Evolutionary conservation across 2,329 filamentous ascomycete species (phyloP), one percentile per base, ranked within the genome.

Genomic region (Ophiosphaerella narmari): DNA sequence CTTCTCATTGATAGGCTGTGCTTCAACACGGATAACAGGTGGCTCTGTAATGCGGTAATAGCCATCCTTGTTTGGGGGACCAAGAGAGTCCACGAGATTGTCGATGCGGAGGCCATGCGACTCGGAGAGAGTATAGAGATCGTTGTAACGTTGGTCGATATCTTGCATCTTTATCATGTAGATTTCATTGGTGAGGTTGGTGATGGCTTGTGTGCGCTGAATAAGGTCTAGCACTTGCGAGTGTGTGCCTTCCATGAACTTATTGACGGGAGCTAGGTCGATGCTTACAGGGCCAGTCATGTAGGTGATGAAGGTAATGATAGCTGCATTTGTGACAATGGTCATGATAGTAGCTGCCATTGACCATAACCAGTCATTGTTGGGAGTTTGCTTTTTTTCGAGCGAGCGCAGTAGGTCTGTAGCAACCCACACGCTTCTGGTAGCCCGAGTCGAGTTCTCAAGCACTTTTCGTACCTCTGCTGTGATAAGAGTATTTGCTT

Each of bases 31-130:
- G 26, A 8, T 11, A 3, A 29, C 6, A 29, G 26, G 26, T 29
- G 43, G 29, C 11, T 6, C 31, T 4, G 54, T 29, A 1, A 33
- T 34, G 35, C 50, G 58, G 50, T 61, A 66, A 6, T 42, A 50
- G 4, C 65, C 63, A 7, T 63, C 12, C n/a, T 46, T 47, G 32
- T 66, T 62, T 3, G 65, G 59, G 18, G 54, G 52, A 11, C 62
- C 63, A 5, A 67, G 55, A 31, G 57, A 46, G 14, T 66, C 63
- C 13, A 64, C 63, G 1, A 68, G 21, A 16, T 60, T 63, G 34
- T 67, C 60, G 35, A 66, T 56, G 39, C 62, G 60, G 14, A 53
- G 43, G 13, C 44, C 46, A 12, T 54, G 45, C 1, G 45, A 51
- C 35, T 55, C 48, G 26, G 45, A 42, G 9, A 33, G n/a, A n/a